Evolutionary conservation across 257 asterid genomes (phyloP).

Genomic region (Plantago elongata): DNA sequence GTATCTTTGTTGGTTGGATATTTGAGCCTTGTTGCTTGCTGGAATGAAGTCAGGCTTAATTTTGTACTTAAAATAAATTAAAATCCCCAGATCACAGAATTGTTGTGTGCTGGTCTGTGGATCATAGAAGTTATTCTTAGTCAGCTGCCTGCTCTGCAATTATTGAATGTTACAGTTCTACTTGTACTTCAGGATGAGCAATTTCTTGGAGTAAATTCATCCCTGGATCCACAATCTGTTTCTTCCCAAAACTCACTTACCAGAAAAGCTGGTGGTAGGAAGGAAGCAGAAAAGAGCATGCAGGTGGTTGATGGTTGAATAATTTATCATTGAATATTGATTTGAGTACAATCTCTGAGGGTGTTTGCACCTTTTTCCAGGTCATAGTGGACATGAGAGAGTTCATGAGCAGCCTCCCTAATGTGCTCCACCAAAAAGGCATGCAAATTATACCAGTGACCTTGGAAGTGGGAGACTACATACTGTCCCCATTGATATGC

Average conservation of each 20-base stretch:
- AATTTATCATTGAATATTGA: constrained; percentile 1
- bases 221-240: constrained; percentile 56
- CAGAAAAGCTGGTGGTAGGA: constrained; percentile 95
- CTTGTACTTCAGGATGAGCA: constrained; percentile 55
- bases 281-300: constrained; percentile 68
- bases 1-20: too few relatives aligned
- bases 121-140: too few relatives aligned
- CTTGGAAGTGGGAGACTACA: constrained; percentile 94
- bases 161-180: too few relatives aligned
- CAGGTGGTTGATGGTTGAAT: constrained; percentile 48
- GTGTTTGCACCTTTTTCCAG: constrained; percentile 31
- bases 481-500: constrained; percentile 90
- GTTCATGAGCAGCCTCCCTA: constrained; percentile 99
- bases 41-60: too few relatives aligned
- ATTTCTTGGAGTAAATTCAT: constrained; percentile 44
- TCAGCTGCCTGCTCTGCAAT: too few relatives aligned
- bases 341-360: neutral
- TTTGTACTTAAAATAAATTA: too few relatives aligned
- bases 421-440: constrained; percentile 94
- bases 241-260: constrained; percentile 62
- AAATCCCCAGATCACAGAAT: too few relatives aligned
- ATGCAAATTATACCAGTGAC: constrained; percentile 87
- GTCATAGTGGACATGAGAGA: constrained; percentile 99
- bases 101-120: too few relatives aligned
- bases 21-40: too few relatives aligned